phyloP scores from a whole-genome alignment of 108 stramenopile species.

The Phaeodactylum tricornutum region DNA sequence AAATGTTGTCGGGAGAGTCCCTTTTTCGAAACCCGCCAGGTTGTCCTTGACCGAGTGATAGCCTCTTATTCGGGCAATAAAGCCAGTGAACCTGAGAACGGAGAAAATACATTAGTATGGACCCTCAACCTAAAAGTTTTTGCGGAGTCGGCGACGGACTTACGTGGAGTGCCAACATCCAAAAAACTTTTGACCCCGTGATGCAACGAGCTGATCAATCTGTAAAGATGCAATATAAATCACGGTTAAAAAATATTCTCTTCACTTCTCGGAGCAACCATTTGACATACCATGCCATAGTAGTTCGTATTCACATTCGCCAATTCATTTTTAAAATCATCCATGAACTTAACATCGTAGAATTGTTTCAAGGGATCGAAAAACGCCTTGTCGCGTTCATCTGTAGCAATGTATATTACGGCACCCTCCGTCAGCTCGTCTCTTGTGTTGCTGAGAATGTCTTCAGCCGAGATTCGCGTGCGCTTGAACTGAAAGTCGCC shows the following conservation, averaged over 20 bases:
- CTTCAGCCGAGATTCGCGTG: constrained; percentile 12
- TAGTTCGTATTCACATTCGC: constrained; percentile 67
- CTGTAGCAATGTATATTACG: constrained; percentile 46
- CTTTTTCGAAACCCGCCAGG: constrained; percentile 40
- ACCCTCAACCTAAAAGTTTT: not conserved
- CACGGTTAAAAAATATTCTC: constrained; percentile 37
- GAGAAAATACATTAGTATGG: not conserved
- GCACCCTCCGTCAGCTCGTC: constrained; percentile 12
- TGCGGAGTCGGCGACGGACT: not conserved
- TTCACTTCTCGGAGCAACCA: constrained; percentile 58
- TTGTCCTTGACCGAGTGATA: constrained; percentile 65
- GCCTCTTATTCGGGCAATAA: constrained; percentile 78
- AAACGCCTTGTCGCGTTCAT: constrained; percentile 53
- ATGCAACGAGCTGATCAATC: constrained; percentile 76
- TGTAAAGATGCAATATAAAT: constrained; percentile 43
- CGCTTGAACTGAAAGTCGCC: constrained; percentile 50
- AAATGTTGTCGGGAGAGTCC: constrained; percentile 37
- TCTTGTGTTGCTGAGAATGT: constrained; percentile 13
- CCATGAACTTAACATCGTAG: constrained; percentile 62
- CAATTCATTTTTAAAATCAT: constrained; percentile 66
- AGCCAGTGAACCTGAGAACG: constrained; percentile 35
- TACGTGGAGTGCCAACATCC: constrained; percentile 64
- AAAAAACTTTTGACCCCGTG: constrained; percentile 56
- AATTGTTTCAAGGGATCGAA: constrained; percentile 61
- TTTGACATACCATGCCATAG: constrained; percentile 76